phyloP scores from a whole-genome alignment of 2,329 filamentous ascomycete species.

The Penicillium carneum region DNA sequence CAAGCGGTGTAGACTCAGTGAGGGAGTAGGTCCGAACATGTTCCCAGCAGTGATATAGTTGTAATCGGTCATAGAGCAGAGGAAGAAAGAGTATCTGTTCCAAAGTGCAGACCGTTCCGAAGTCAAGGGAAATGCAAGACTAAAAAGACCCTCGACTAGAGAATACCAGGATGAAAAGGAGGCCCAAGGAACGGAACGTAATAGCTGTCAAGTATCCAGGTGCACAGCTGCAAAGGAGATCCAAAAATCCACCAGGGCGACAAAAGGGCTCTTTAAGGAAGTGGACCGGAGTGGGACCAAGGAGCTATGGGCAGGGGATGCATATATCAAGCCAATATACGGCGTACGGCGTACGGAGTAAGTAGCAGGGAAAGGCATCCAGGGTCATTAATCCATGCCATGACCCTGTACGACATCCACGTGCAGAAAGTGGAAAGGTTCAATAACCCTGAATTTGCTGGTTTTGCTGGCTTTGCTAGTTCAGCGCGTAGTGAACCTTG shows the following conservation, averaged over 20 bases:
- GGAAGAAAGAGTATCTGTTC: constrained; percentile 1
- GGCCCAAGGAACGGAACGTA: neutral
- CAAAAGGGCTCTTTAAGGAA: constrained; percentile 14
- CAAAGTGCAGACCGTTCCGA: constrained; percentile 8
- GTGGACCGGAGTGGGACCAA: constrained; percentile 8
- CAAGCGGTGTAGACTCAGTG: constrained; percentile 43
- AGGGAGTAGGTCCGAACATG: constrained; percentile 41
- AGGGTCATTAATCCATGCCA: constrained; percentile 22
- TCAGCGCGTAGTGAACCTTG: neutral
- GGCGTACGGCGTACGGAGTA: neutral
- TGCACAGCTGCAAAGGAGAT: constrained; percentile 18
- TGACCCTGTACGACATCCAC: constrained; percentile 28
- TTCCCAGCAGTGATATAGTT: constrained; percentile 18
- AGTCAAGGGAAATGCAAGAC: neutral
- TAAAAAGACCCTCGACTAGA: constrained; percentile 5
- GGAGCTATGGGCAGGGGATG: constrained; percentile 15
- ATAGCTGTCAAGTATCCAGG: constrained; percentile 3
- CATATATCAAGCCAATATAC: constrained; percentile 12
- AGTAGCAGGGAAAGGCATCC: constrained; percentile 7
- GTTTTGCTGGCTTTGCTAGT: no score
- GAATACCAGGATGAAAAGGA: constrained; percentile 1
- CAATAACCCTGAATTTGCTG: constrained; percentile 3
- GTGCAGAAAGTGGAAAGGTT: constrained; percentile 26
- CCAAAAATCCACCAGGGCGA: constrained; percentile 8
- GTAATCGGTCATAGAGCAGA: neutral